Evolutionary conservation across 1,284 basidiomycete genomes (phyloP).

Genomic region (Anthracocystis panici-leucophaei): DNA sequence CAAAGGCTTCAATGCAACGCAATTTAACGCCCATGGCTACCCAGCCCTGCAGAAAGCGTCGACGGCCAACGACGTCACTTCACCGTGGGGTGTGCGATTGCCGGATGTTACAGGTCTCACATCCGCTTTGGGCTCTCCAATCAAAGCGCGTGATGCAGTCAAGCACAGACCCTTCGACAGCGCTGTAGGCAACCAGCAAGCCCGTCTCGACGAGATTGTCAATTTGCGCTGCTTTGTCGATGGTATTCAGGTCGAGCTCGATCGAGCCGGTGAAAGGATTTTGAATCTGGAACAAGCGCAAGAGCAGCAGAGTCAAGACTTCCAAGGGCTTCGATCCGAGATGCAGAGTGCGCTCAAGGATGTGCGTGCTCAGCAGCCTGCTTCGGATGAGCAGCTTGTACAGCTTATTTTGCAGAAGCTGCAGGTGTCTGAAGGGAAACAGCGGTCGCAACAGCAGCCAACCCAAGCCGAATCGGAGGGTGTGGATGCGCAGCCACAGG

Average conservation of each 20-base stretch:
- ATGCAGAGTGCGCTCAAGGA: slow-evolving; percentile 42
- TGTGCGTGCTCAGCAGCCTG: slow-evolving; percentile 21
- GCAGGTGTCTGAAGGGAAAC: slow-evolving; percentile 1
- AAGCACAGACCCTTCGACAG: slow-evolving; percentile 46
- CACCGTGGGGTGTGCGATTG: slow-evolving; percentile 37
- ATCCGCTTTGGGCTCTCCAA: slow-evolving; percentile 50
- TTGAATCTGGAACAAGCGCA: slow-evolving; percentile 49
- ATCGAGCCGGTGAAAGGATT: slow-evolving; percentile 51
- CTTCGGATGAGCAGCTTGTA: slow-evolving; percentile 28
- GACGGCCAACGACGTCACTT: slow-evolving; percentile 14
- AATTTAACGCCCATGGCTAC: slow-evolving; percentile 43
- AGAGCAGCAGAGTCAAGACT: slow-evolving; percentile 49
- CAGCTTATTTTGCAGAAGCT: slow-evolving; percentile 34
- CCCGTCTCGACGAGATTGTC: slow-evolving; percentile 47
- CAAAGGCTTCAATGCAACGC: slow-evolving; percentile 21
- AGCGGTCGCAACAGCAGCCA: slow-evolving; percentile 3
- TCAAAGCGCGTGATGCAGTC: slow-evolving; percentile 41
- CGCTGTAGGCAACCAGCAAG: slow-evolving; percentile 40
- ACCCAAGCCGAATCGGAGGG: not conserved
- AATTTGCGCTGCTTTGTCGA: slow-evolving; percentile 52
- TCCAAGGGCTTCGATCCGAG: slow-evolving; percentile 40
- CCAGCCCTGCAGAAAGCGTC: slow-evolving; percentile 27
- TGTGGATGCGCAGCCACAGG: not conserved
- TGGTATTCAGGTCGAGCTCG: slow-evolving; percentile 51
- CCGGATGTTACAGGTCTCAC: slow-evolving; percentile 60